A percentile compares a stretch with the other conserved stretches of the same genome.
Evolutionary conservation across 495 filamentous ascomycete species (phyloP).

Genomic region (Zalerion maritima): DNA sequence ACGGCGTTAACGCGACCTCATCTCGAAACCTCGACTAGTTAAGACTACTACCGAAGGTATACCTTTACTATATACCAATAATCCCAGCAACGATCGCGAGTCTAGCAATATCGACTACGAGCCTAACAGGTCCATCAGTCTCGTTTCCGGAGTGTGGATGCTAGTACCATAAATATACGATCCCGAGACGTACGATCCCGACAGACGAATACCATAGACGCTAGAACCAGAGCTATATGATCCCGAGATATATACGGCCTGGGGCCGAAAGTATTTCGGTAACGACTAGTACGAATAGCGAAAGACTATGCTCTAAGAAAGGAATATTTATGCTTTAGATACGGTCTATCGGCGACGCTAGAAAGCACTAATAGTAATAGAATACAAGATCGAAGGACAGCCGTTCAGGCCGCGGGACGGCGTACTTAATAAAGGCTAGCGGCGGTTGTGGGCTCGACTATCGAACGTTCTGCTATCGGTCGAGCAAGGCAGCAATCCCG

Average conservation of each 20-base stretch:
- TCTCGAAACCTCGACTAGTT: too few species aligned
- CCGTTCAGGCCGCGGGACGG: constrained; percentile 1
- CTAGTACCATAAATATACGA: constrained; percentile 4
- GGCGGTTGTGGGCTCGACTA: constrained; percentile 4
- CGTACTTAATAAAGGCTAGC: constrained; percentile 3
- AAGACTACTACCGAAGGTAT: constrained; percentile 1
- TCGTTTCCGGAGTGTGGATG: constrained; percentile 1
- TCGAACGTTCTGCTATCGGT: constrained; percentile 2
- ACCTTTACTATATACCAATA: constrained; percentile 2
- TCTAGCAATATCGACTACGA: constrained; percentile 1
- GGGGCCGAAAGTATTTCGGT: constrained; percentile 8
- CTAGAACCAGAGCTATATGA: constrained; percentile 6
- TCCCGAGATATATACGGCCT: constrained; percentile 3
- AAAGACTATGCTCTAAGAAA: constrained; percentile 6
- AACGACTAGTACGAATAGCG: constrained; percentile 6
- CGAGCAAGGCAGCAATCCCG: constrained; percentile 1
- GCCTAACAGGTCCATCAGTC: background rate
- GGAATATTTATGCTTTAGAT: constrained; percentile 5
- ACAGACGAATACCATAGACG: constrained; percentile 5
- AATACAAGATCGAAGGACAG: constrained; percentile 3
- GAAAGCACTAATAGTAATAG: constrained; percentile 4
- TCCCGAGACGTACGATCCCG: constrained; percentile 1
- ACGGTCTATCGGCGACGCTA: constrained; percentile 4
- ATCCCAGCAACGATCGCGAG: constrained; percentile 2
- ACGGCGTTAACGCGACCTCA: constrained; percentile 2